A percentile compares a stretch with the other conserved stretches of the same genome.
Conservation (phyloP, 331 rosid genomes). For the Telfairia occidentalis region DNA sequence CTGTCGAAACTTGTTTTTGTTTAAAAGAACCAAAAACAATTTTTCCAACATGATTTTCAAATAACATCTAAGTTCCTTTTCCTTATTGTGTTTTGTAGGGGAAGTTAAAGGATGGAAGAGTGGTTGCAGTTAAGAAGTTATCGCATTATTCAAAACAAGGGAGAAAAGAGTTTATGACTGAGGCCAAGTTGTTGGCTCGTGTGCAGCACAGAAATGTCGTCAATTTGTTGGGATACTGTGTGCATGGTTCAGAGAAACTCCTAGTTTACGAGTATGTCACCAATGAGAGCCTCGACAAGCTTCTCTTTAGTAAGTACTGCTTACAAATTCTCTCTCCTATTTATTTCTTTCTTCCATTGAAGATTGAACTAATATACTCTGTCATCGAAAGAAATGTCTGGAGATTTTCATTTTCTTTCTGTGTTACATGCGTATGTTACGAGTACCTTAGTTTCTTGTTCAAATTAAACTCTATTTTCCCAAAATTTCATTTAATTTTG, state of each 20-base stretch:
- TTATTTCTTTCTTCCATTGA: neutral
- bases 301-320: conserved; percentile 77
- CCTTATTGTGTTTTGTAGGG: conserved; percentile 36
- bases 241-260: conserved; percentile 55
- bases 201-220: conserved; percentile 95
- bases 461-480: neutral
- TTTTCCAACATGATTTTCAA: neutral
- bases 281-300: conserved; percentile 84
- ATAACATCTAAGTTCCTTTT: neutral
- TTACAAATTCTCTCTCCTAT: neutral
- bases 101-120: conserved; percentile 72
- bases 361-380: neutral
- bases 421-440: neutral
- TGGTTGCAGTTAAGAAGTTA: conserved; percentile 79
- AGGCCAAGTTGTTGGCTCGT: conserved; percentile 76
- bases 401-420: neutral
- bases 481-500: neutral
- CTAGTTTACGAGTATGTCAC: conserved; percentile 81
- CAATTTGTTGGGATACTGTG: conserved; percentile 73
- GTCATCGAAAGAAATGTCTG: neutral
- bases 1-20: neutral
- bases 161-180: conserved; percentile 72
- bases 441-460: neutral
- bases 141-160: conserved; percentile 79
- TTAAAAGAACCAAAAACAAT: neutral